Conservation (phyloP, 177 flowering plant genomes). For the Vitis hybrid region DNA sequence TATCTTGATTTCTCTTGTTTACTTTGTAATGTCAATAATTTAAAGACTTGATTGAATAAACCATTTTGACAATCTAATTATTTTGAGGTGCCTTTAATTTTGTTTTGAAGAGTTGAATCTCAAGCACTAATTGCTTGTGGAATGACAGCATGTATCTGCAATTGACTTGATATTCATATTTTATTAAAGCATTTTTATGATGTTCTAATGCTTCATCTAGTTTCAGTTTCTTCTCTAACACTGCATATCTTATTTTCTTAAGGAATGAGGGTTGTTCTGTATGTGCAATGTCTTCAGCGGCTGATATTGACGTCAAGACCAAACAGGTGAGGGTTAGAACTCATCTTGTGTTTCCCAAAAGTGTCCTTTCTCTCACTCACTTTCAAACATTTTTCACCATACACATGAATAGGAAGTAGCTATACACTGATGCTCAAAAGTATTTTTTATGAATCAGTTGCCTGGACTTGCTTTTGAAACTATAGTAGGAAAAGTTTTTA, state of each 20-base stretch:
- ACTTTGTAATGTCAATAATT: too few species aligned
- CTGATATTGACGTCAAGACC: slow-evolving; percentile 42
- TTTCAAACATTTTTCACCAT: background rate
- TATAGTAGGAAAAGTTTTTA: too few species aligned
- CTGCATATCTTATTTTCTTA: background rate
- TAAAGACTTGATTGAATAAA: too few species aligned
- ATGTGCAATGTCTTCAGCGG: slow-evolving; percentile 27
- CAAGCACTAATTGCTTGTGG: too few species aligned
- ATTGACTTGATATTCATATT: background rate
- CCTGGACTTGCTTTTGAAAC: too few species aligned
- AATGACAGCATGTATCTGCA: background rate
- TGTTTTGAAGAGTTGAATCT: too few species aligned
- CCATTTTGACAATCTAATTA: too few species aligned
- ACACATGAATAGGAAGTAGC: too few species aligned
- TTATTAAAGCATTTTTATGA: background rate
- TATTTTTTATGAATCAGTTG: too few species aligned
- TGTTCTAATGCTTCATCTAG: background rate
- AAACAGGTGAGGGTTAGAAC: slow-evolving; percentile 46
- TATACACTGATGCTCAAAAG: too few species aligned
- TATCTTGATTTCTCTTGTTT: too few species aligned
- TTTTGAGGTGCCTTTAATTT: too few species aligned
- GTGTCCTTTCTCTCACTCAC: background rate
- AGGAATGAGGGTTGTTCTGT: slow-evolving; percentile 49
- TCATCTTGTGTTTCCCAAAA: background rate
- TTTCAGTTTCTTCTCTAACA: slow-evolving; percentile 1